Percentiles rank a stretch among this genome's conserved stretches.
Evolutionary conservation across 129 eudicot genomes (phyloP).

Genomic region (Tagetes patula): DNA sequence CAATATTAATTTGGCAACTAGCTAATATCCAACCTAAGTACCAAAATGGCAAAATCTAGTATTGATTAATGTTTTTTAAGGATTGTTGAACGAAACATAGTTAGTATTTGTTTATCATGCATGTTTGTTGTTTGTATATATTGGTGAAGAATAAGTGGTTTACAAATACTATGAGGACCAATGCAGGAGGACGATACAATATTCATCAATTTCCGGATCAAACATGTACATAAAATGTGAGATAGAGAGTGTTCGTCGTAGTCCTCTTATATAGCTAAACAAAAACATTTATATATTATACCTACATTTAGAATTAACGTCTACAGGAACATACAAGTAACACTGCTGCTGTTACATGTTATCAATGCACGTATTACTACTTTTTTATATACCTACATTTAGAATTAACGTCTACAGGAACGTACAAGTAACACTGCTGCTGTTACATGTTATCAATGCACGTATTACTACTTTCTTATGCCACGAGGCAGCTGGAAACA

Average conservation of each 20-base stretch:
- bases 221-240: conserved; percentile 15
- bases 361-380: no score
- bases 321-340: no score
- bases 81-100: background rate
- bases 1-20: background rate
- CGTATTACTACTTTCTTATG: no score
- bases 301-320: no score
- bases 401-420: no score
- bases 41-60: background rate
- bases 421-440: no score
- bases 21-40: no score
- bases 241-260: conserved; percentile 20
- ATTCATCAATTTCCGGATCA: conserved; percentile 18
- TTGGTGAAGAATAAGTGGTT: conserved; percentile 12
- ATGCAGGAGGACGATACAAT: background rate
- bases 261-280: background rate
- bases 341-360: no score
- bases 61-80: background rate
- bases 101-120: background rate
- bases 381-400: no score
- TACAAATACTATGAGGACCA: conserved; percentile 7
- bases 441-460: no score
- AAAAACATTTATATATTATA: no score
- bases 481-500: no score
- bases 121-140: background rate